These are phyloP conservation scores for Polygonum aviculare DNA, from an alignment of 148 eudicot species.

Conservation along the genomic window DNA sequence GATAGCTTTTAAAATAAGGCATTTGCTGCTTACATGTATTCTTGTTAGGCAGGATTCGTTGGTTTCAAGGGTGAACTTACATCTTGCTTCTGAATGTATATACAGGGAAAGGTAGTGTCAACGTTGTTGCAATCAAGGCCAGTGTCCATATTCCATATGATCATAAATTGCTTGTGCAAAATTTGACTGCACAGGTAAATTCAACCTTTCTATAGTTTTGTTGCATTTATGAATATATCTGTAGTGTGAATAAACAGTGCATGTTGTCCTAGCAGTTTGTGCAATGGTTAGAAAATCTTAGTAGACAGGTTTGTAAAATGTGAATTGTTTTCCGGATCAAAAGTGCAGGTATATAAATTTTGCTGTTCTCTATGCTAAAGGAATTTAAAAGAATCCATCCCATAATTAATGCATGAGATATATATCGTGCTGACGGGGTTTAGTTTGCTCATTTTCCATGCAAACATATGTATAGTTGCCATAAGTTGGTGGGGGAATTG, in stretches of 20 bases:
- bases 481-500: neutral
- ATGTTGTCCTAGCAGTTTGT: neutral
- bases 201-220: neutral
- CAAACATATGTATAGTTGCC: neutral
- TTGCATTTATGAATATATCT: neutral
- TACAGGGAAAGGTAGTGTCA: constrained; percentile 57
- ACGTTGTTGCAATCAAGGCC: constrained; percentile 71
- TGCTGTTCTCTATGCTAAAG: neutral
- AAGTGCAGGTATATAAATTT: neutral
- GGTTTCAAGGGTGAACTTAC: neutral
- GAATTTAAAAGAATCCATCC: neutral
- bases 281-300: neutral
- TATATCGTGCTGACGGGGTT: neutral
- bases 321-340: neutral
- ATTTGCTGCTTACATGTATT: neutral
- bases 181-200: constrained; percentile 77
- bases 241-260: neutral
- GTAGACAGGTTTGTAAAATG: neutral
- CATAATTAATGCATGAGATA: neutral
- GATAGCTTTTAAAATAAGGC: neutral
- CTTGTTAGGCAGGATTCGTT: neutral
- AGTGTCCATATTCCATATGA: constrained; percentile 76
- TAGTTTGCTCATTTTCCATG: neutral
- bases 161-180: constrained; percentile 69
- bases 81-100: neutral